Evolutionary conservation across 345 rosid genomes (phyloP).

Genomic region (Brassica nigra): DNA sequence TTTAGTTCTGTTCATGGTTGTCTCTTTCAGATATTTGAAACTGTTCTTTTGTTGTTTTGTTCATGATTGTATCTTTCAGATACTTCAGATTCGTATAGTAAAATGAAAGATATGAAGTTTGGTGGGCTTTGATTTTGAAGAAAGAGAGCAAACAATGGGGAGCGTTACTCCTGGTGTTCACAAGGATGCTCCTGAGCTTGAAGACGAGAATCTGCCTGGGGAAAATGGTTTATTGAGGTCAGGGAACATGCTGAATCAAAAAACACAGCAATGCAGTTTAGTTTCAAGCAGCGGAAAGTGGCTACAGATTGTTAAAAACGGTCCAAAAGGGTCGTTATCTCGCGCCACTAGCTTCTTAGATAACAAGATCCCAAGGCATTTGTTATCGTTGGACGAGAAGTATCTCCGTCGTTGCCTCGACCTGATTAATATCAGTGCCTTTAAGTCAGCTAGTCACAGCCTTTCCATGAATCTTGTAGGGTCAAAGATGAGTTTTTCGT

Average conservation of each 20-base stretch:
- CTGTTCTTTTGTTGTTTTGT: too few relatives aligned
- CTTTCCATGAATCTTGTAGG: slow-evolving; percentile 48
- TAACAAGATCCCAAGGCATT: slow-evolving; percentile 66
- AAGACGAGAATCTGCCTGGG: slow-evolving; percentile 42
- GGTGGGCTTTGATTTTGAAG: slow-evolving; percentile 12
- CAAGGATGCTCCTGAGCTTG: slow-evolving; percentile 48
- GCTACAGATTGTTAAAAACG: slow-evolving; percentile 51
- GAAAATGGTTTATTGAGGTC: not conserved
- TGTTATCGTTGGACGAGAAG: slow-evolving; percentile 74
- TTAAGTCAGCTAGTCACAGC: slow-evolving; percentile 49
- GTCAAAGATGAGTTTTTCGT: not conserved
- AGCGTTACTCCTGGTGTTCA: slow-evolving; percentile 38
- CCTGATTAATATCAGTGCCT: slow-evolving; percentile 55
- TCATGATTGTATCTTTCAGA: slow-evolving; percentile 15
- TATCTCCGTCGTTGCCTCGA: slow-evolving; percentile 76
- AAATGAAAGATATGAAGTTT: slow-evolving; percentile 33
- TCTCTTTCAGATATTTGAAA: too few relatives aligned
- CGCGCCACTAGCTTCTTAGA: slow-evolving; percentile 48
- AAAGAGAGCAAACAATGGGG: slow-evolving; percentile 51
- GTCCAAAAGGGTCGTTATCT: slow-evolving; percentile 50
- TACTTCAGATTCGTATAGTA: not conserved
- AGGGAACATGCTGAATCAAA: slow-evolving; percentile 40
- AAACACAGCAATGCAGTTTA: slow-evolving; percentile 44
- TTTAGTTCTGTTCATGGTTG: not conserved
- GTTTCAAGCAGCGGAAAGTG: slow-evolving; percentile 51